Evolutionary conservation across 495 filamentous ascomycete genomes (phyloP).

Genomic region (Cairneyella variabilis): DNA sequence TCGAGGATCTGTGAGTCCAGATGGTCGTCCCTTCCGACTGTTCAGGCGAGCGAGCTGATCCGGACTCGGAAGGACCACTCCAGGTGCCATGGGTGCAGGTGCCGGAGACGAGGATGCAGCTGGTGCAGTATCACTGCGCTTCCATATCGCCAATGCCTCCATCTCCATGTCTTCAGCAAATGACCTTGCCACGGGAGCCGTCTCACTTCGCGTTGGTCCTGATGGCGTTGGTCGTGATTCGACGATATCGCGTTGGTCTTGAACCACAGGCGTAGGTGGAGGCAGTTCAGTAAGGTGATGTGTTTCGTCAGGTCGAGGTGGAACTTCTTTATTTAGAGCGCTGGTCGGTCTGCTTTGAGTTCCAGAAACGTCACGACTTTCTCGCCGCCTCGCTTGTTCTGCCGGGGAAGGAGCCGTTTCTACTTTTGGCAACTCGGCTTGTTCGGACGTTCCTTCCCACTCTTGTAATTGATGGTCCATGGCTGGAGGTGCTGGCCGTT

Average conservation of each 20-base stretch:
- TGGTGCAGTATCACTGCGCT: slow-evolving; percentile 15
- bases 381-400: background rate
- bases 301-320: slow-evolving; percentile 8
- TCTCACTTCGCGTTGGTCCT: slow-evolving; percentile 16
- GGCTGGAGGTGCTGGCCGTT: background rate
- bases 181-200: slow-evolving; percentile 9
- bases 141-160: slow-evolving; percentile 12
- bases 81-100: background rate
- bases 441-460: slow-evolving; percentile 5
- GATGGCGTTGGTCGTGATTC: slow-evolving; percentile 4
- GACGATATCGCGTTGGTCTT: background rate
- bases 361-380: background rate
- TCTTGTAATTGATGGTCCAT: slow-evolving; percentile 8
- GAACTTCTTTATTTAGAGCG: slow-evolving; percentile 7
- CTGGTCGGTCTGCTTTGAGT: background rate
- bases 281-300: slow-evolving; percentile 19
- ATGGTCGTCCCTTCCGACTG: slow-evolving; percentile 24
- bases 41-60: slow-evolving; percentile 26
- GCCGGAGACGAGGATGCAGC: background rate
- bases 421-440: background rate
- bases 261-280: slow-evolving; percentile 1
- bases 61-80: slow-evolving; percentile 11
- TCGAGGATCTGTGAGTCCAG: slow-evolving; percentile 19
- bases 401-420: background rate
- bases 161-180: slow-evolving; percentile 1